These are phyloP conservation scores for Geotrichum fermentans DNA, from an alignment of 1,139 yeast genomes.

Conservation along the genomic window DNA sequence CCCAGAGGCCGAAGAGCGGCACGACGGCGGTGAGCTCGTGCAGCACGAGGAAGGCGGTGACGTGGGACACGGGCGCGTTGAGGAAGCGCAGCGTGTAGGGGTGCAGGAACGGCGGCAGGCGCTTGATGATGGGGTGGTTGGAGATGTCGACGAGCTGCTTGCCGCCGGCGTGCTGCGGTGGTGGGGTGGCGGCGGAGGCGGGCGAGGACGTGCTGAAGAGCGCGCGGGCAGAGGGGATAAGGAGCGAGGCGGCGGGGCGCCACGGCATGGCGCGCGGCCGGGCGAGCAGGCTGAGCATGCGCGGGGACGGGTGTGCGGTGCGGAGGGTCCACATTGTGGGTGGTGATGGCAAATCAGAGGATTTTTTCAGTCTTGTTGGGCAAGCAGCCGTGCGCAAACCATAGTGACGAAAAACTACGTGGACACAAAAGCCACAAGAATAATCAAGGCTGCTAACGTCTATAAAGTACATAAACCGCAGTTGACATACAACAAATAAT, in stretches of 20 bases:
- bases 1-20: constrained; percentile 78
- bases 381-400: background rate
- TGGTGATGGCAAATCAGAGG: background rate
- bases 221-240: background rate
- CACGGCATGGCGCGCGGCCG: background rate
- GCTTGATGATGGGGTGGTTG: constrained; percentile 18
- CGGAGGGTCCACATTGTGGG: background rate
- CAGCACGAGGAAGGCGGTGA: constrained; percentile 69
- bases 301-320: background rate
- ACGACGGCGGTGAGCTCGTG: constrained; percentile 83
- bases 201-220: background rate
- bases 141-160: constrained; percentile 17
- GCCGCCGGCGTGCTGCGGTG: background rate
- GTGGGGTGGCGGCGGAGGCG: background rate
- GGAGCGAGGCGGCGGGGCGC: background rate
- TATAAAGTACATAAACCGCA: background rate
- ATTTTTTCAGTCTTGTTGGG: background rate
- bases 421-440: background rate
- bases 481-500: no score
- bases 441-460: background rate
- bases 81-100: constrained; percentile 49
- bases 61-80: constrained; percentile 62
- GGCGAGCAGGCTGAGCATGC: background rate
- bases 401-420: background rate
- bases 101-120: constrained; percentile 46